Base-by-base conservation (phyloP, 371 early-diverging fungal genomes). In the Mortierella sp. region DNA sequence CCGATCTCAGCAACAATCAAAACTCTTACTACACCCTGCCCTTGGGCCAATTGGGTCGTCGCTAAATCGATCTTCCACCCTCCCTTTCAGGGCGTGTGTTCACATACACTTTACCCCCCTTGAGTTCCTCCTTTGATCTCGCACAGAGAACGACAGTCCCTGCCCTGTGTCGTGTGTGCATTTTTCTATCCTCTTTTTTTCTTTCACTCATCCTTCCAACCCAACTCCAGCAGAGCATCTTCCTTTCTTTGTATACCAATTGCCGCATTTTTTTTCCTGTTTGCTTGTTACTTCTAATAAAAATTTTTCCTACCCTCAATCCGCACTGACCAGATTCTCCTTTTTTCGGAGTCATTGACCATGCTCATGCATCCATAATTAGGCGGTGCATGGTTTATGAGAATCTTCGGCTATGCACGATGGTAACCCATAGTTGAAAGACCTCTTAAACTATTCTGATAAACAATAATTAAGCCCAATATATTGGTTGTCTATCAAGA, bases 1-100 rank as follows among this genome's bases (percentile, higher is more conserved):
- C 86, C 4, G 91, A 89, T 29, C 68, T 91, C 44, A 79, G 80
- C 51, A 79, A 82, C 68, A 41, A 77, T 0, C 75, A 76, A 18
- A 86, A 86, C 70, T 86, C 86, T 24, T 86, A 72, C 56, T 86
- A 77, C 71, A 79, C 86, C 18, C 51, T 86, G 73, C 86, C 86
- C 21, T 65, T 86, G 43, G 86, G 86, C 24, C 86, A 82, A 75
- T 72, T 86, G 65, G 86, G 86, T 44, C 86, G 82, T 32, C 82
- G 82, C 8, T 82, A 77, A 77, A 51, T 51, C 51, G 51, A 51
- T 21, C 21, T 14, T 46, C 48, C 48, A 46, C 48, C 48, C 48
- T 21, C 21, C 21, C 4, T 51, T 16, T 18, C 16, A 51, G 3
- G 51, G 51, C 21, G 14, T 51, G 21, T 51, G 51, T 51, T 21